phyloP scores from a whole-genome alignment of 1,139 yeast genomes.

The Blastobotrys buckinghamii region DNA sequence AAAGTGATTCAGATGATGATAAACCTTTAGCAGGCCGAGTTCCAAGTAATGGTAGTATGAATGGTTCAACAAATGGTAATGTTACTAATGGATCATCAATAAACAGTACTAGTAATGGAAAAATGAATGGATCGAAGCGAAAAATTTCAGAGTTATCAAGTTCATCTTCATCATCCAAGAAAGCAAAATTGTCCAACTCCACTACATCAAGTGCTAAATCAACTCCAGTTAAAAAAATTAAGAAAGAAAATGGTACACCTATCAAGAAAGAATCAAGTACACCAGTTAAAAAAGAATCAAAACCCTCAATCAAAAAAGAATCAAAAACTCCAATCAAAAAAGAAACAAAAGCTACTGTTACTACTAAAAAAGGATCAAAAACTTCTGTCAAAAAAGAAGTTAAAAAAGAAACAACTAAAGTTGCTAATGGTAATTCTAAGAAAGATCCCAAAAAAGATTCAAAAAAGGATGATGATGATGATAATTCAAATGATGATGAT shows the following conservation, averaged over 20 bases:
- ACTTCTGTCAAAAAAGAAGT: constrained; percentile 9
- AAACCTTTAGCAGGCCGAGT: constrained; percentile 1
- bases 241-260: neutral
- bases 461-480: constrained; percentile 9
- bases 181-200: neutral
- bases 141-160: neutral
- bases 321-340: too few species aligned
- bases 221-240: too few species aligned
- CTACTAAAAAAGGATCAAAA: constrained; percentile 4
- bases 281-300: neutral
- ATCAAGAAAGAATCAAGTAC: neutral
- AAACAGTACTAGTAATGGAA: neutral
- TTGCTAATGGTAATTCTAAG: constrained; percentile 5
- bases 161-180: neutral
- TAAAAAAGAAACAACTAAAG: neutral
- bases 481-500: constrained; percentile 7
- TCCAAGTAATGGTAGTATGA: neutral
- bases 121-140: neutral
- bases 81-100: neutral
- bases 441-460: neutral
- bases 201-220: neutral
- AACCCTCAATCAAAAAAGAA: constrained; percentile 11
- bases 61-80: neutral
- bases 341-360: neutral
- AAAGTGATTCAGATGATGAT: constrained; percentile 5